Base-by-base conservation (phyloP, 306 rosid species). In the Acacia acuminata region DNA sequence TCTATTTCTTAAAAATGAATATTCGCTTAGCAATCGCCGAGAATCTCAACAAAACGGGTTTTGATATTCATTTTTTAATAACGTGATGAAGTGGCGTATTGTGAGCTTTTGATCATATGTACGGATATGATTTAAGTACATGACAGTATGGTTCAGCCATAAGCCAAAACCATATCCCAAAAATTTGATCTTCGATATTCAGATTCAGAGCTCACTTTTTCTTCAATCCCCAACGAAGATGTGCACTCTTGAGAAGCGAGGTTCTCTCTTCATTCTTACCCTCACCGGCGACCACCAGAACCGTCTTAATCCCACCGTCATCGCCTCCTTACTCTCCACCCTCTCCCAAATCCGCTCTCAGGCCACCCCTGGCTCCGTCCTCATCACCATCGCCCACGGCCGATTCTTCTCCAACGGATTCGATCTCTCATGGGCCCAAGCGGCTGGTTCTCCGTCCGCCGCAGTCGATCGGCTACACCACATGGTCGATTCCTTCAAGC, bases 361-460 rank as follows among this genome's bases (percentile, higher is more conserved):
- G 53, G 87, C 91, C 84, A 48, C 88, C 42, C 80, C 51, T 6
- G 93, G 88, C 83, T 86, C 89, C 45, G 88, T 77, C 71, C 90
- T 92, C 71, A 80, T 92, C 84, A 90, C 97, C 84, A 85, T 90
- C 61, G 85, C 93, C 45, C 84, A 78, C 11, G 96, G 92, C 68
- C 82, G 77, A 36, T 90, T 86, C 91, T 92, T 92, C 87, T 92
- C 90, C 75, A 92, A 90, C 36, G 97, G 94, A 73, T 85, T 89
- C 72, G 93, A 90, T 76, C 89, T 92, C 55, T 58, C 61, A 69
- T 90, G 91, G 90, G 94, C 97, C 45, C 82, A 30, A 24, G 34
- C 88, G 43, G 88, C 90, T 64, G 86, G 77, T 17, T 70, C 89
- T 75, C 8, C 42, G 1, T 14, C 89, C n/a, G 89, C 25, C 22